Base-by-base conservation (phyloP, 177 flowering plant species). In the Tripterygium wilfordii region DNA sequence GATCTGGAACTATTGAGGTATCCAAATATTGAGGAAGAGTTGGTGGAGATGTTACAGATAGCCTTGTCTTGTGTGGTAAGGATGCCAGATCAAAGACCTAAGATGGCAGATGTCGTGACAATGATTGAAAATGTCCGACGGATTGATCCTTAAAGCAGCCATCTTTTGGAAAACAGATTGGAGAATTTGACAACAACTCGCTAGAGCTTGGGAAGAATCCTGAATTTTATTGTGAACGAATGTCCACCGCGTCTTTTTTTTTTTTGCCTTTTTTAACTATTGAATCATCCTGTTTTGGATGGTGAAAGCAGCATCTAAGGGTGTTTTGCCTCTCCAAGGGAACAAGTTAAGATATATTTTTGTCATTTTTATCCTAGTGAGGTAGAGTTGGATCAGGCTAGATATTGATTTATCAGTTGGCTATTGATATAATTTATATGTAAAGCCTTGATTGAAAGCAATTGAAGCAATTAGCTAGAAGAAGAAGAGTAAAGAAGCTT, bases 31-130 rank as follows among this genome's bases (percentile, higher is more conserved):
- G 98, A 92, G 66, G 98, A 89, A 57, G 96, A 92, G 61, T 56
- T 92, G 78, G 96, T 92, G 43, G 96, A 89, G 71, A 70, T 89
- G 91, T 56, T 92, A 38, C 98, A 89, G 74, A 81, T 92, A 48
- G 96, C 89, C 12, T 52, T 92, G 79, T 35, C 83, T 0, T 92
- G 98, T 56, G 97, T 92, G 17, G 77, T 56, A 1, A 80, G 87
- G 57, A 43, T 67, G 54, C 80, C 98, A 0, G 98, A 89, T 15
- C 91, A 79, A 58, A 72, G 98, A 44, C 98, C 96, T 0, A 81
- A 72, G 57, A 86, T 92, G 83, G 16, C 61, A 1, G 96, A 92
- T 19, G 79, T 92, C 1, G 82, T 81, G 30, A 86, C 68, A 48
- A 70, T 84, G 88, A 70, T 92, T 2, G 94, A 88, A 67, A 76